These are phyloP conservation scores for Candida awuae DNA, from an alignment of 805 yeast genomes.

Conservation along the genomic window DNA sequence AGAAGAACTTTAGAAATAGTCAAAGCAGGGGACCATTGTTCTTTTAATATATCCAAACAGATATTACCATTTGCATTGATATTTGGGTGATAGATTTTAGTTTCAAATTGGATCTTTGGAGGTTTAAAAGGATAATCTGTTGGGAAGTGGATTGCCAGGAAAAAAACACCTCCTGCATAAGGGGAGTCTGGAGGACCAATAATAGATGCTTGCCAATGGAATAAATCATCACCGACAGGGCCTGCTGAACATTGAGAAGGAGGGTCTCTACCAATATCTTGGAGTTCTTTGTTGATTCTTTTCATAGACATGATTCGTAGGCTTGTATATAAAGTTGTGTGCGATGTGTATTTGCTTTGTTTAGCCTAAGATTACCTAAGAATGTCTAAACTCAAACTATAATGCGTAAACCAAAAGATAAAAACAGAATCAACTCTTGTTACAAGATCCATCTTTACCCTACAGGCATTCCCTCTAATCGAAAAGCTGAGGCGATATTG, in stretches of 20 bases:
- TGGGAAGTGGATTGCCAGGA: conserved; percentile 94
- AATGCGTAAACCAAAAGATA: too few species aligned
- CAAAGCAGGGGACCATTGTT: conserved; percentile 98
- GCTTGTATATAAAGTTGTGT: neutral
- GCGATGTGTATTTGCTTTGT: too few species aligned
- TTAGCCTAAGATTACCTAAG: too few species aligned
- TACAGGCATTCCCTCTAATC: too few species aligned
- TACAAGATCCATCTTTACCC: too few species aligned
- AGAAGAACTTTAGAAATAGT: conserved; percentile 92
- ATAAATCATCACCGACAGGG: conserved; percentile 95
- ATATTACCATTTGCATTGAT: conserved; percentile 93
- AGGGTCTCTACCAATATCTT: conserved; percentile 96
- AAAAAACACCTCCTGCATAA: conserved; percentile 79
- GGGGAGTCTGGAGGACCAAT: conserved; percentile 98
- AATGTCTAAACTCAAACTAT: too few species aligned
- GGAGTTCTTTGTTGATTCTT: conserved; percentile 92
- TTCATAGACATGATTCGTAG: conserved; percentile 65
- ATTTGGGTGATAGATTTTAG: conserved; percentile 96
- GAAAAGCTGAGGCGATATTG: too few species aligned
- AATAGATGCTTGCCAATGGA: conserved; percentile 99
- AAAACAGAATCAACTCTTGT: too few species aligned
- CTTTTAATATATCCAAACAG: conserved; percentile 93
- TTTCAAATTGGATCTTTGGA: conserved; percentile 87
- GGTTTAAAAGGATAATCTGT: conserved; percentile 99
- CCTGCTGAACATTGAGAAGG: conserved; percentile 99